phyloP scores from a whole-genome alignment of 2,329 filamentous ascomycete genomes.

The Ophiocordyceps robertsii region DNA sequence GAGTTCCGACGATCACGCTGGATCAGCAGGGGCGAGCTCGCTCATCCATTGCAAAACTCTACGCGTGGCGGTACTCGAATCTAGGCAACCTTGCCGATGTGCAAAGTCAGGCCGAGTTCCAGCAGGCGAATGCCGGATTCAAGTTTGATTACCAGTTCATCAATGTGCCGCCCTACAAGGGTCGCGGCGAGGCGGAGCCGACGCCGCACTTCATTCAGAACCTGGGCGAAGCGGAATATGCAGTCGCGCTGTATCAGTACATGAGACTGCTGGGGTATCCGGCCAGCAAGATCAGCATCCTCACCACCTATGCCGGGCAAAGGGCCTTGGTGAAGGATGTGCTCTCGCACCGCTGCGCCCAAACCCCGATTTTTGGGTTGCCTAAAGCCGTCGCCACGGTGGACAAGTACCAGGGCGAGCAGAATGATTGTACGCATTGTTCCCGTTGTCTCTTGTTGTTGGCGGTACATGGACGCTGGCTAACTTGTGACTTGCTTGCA shows the following conservation, averaged over 20 bases:
- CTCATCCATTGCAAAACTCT: slow-evolving; percentile 74
- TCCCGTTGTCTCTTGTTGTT: neutral
- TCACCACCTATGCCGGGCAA: slow-evolving; percentile 91
- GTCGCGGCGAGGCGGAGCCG: slow-evolving; percentile 75
- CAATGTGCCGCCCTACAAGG: slow-evolving; percentile 87
- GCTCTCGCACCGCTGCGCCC: slow-evolving; percentile 67
- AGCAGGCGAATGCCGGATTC: slow-evolving; percentile 79
- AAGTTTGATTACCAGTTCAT: slow-evolving; percentile 94
- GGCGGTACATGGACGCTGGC: slow-evolving; percentile 8
- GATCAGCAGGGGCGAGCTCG: slow-evolving; percentile 90
- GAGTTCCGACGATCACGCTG: slow-evolving; percentile 79
- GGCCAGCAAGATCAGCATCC: slow-evolving; percentile 67
- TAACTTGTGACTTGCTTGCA: slow-evolving; percentile 20
- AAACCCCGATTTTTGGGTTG: slow-evolving; percentile 74
- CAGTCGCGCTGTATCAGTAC: slow-evolving; percentile 90
- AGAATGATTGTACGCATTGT: slow-evolving; percentile 78
- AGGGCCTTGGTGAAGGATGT: slow-evolving; percentile 80
- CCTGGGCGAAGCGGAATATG: slow-evolving; percentile 90
- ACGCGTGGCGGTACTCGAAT: slow-evolving; percentile 81
- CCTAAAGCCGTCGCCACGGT: slow-evolving; percentile 87
- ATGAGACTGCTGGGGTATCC: slow-evolving; percentile 95
- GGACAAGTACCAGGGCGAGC: slow-evolving; percentile 97
- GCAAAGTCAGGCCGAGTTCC: slow-evolving; percentile 55
- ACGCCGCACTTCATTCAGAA: slow-evolving; percentile 95
- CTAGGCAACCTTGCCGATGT: slow-evolving; percentile 71